These are phyloP conservation scores for Vaccinium macrocarpon DNA, from an alignment of 148 eudicot species.

Conservation along the genomic window DNA sequence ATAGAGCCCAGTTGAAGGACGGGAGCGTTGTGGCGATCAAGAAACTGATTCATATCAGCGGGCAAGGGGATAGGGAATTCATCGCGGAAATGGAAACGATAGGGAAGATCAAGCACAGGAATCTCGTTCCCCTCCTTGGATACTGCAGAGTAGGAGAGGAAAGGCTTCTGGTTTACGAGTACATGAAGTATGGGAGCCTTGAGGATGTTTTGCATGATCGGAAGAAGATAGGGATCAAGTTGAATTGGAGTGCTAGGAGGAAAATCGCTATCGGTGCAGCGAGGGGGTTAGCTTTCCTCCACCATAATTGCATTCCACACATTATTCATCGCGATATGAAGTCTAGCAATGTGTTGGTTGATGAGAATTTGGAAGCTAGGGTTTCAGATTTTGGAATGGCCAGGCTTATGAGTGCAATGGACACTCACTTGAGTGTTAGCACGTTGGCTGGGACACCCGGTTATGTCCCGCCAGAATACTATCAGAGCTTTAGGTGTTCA, in stretches of 20 bases:
- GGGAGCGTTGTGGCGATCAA: conserved; percentile 82
- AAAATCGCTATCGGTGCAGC: conserved; percentile 89
- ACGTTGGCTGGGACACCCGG: conserved; percentile 92
- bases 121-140: conserved; percentile 82
- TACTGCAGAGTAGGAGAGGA: conserved; percentile 97
- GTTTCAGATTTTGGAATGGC: conserved; percentile 98
- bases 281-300: conserved; percentile 80
- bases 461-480: conserved; percentile 86
- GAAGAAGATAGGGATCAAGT: conserved; percentile 57
- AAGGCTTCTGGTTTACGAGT: conserved; percentile 78
- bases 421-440: conserved; percentile 87
- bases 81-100: conserved; percentile 93
- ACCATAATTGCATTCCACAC: conserved; percentile 82
- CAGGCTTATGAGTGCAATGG: conserved; percentile 81
- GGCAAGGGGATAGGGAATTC: conserved; percentile 91
- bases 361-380: conserved; percentile 72
- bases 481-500: conserved; percentile 70
- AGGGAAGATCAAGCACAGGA: conserved; percentile 82
- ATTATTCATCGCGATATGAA: conserved; percentile 94
- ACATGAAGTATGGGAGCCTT: conserved; percentile 85
- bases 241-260: conserved; percentile 70
- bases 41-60: conserved; percentile 78
- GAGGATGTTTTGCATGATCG: conserved; percentile 76
- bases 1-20: conserved; percentile 81
- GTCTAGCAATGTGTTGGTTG: conserved; percentile 81